Evolutionary conservation across 2,329 filamentous ascomycete genomes (phyloP).

Genomic region (Microcyclospora tardicrescens): DNA sequence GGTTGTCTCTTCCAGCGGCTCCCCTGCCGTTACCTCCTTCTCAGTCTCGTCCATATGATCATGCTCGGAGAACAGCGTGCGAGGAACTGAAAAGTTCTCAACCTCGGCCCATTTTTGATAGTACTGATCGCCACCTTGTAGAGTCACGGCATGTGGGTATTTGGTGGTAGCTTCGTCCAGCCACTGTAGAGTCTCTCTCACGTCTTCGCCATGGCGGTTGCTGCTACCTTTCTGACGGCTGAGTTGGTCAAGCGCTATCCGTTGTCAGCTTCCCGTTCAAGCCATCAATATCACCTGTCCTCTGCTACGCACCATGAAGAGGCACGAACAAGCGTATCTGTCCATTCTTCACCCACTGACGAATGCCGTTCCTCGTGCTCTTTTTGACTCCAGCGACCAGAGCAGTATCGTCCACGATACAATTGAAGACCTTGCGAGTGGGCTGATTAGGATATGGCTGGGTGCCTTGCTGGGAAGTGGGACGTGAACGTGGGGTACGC

Average conservation of each 20-base stretch:
- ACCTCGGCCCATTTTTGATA: constrained; percentile 37
- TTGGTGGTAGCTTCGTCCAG: constrained; percentile 38
- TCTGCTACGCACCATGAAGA: constrained; percentile 32
- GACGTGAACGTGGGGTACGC: constrained; percentile 11
- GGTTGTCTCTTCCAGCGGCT: constrained; percentile 23
- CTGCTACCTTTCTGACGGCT: constrained; percentile 30
- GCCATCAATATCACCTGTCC: neutral
- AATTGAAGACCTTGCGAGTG: constrained; percentile 38
- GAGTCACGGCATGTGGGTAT: constrained; percentile 28
- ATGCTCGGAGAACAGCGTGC: constrained; percentile 37
- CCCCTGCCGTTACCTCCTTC: constrained; percentile 18
- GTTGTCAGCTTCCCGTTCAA: constrained; percentile 3
- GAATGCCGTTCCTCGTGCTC: constrained; percentile 39
- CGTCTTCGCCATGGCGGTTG: constrained; percentile 31
- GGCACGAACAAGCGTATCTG: constrained; percentile 39
- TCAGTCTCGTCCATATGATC: constrained; percentile 31
- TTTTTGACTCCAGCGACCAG: constrained; percentile 39
- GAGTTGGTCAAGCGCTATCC: constrained; percentile 33
- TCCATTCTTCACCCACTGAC: constrained; percentile 38
- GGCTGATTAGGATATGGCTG: constrained; percentile 8
- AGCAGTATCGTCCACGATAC: constrained; percentile 40
- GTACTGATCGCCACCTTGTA: constrained; percentile 36
- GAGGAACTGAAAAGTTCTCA: constrained; percentile 35
- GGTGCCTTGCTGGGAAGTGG: constrained; percentile 15
- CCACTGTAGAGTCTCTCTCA: constrained; percentile 37